These are phyloP conservation scores for Hypoxylon fuscum DNA, from an alignment of 495 filamentous ascomycete genomes.

Conservation along the genomic window DNA sequence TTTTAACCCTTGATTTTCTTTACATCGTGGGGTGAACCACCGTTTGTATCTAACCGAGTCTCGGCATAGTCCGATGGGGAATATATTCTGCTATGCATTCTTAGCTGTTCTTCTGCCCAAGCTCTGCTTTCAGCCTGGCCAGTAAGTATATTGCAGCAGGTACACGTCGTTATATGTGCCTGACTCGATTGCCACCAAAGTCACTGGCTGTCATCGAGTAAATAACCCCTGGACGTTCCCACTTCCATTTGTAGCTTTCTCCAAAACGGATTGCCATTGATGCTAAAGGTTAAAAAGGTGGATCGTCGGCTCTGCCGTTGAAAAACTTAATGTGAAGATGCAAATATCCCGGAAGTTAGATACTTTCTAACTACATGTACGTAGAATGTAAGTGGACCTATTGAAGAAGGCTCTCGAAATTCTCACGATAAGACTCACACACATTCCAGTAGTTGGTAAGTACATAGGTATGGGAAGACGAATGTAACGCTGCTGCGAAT, in stretches of 20 bases:
- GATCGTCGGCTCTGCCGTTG: constrained; percentile 14
- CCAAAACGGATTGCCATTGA: constrained; percentile 17
- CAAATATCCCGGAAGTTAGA: too few relatives aligned
- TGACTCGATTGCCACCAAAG: constrained; percentile 30
- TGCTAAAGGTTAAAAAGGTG: constrained; percentile 2
- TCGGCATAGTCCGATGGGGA: constrained; percentile 34
- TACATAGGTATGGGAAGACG: constrained; percentile 27
- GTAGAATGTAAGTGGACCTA: constrained; percentile 3
- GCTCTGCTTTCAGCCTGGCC: constrained; percentile 15
- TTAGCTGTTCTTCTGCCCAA: constrained; percentile 20
- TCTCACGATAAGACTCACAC: constrained; percentile 26
- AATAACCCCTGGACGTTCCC: not conserved
- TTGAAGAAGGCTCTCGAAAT: constrained; percentile 3
- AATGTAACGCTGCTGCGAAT: constrained; percentile 39
- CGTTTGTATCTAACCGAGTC: constrained; percentile 28
- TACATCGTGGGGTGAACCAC: constrained; percentile 8
- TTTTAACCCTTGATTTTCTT: not conserved
- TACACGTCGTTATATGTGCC: constrained; percentile 25
- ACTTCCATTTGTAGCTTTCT: constrained; percentile 4
- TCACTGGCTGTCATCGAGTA: not conserved
- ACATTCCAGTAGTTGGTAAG: constrained; percentile 17
- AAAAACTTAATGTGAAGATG: constrained; percentile 14
- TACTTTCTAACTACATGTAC: too few relatives aligned
- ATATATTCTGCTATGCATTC: constrained; percentile 4
- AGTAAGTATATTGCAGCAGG: constrained; percentile 3